Evolutionary conservation across 306 rosid genomes (phyloP), one percentile per base, ranked within the genome.

Genomic region (Acacia crassicarpa): DNA sequence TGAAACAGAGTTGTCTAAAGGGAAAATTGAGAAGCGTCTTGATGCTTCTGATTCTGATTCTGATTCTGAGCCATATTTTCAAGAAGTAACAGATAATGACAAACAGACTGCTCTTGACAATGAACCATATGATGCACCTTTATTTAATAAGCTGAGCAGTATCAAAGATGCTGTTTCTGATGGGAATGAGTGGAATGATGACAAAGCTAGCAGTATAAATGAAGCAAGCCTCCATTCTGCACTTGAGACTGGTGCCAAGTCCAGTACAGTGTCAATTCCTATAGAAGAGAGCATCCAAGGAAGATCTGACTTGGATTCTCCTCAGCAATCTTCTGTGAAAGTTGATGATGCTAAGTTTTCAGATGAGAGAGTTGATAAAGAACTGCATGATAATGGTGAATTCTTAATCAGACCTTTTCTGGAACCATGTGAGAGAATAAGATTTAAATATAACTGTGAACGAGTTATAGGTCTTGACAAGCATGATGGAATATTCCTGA

Each of bases 141-240:
- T 86, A 81, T 72, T 72, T 72, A 82, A 80, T 63, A 30, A 63
- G n/a, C 14, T 63, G 69, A 8, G 14, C 66, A 81, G 76, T 79
- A 86, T 88, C 69, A 91, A 89, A 82, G 98, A 90, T 87, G 90
- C 83, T 66, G 70, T 85, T 80, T 92, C 92, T 76, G 86, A 81
- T 77, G 89, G 72, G 81, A 89, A 86, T 83, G 99, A 92, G 71
- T 95, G 99, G 98, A 93, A 85, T 86, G 97, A 93, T 70, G 98
- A 94, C 85, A 96, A 88, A 89, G 89, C 92, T 79, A 94, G 99
- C 82, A 96, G 99, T 83, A 68, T 78, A 65, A 91, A 92, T 88
- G 98, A 95, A 78, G 97, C 97, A 83, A 94, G 98, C 84, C 91
- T 96, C 67, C 97, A 96, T 89, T 96, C 99, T 76, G 99, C 98